Percentiles rank a stretch among this genome's conserved stretches.
phyloP scores from a whole-genome alignment of 75 land plant genomes.

The Pinus tabuliformis region DNA sequence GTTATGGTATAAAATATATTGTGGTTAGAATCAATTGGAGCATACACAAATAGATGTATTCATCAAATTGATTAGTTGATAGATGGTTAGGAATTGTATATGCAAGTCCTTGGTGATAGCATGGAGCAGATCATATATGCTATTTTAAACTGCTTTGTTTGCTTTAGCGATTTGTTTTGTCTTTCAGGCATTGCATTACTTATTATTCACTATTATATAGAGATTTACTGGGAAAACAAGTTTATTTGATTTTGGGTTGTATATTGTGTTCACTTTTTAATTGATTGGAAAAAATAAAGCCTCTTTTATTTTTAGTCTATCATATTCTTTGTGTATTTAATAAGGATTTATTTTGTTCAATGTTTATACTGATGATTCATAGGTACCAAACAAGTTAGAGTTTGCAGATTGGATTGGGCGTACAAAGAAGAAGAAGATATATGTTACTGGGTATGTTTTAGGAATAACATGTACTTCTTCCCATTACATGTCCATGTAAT shows the following conservation, averaged over 20 bases:
- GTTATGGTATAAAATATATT: too few species aligned
- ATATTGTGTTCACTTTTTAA: neutral
- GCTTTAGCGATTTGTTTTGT: neutral
- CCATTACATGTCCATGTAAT: neutral
- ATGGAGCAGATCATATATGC: neutral
- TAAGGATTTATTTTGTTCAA: too few species aligned
- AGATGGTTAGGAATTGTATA: too few species aligned
- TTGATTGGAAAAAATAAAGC: neutral
- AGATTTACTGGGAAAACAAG: neutral
- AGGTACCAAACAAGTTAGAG: constrained; percentile 96
- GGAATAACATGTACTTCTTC: neutral
- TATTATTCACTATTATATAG: neutral
- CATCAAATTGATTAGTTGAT: too few species aligned
- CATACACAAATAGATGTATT: too few species aligned
- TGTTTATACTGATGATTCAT: neutral
- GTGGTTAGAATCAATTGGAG: too few species aligned
- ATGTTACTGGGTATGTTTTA: constrained; percentile 75
- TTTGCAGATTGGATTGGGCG: constrained; percentile 99
- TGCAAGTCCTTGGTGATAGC: too few species aligned
- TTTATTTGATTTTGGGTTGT: neutral
- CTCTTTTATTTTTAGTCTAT: neutral
- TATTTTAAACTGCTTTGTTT: neutral
- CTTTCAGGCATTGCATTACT: neutral
- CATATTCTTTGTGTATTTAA: too few species aligned
- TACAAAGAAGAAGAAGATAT: constrained; percentile 93